Conservation (phyloP, 208 protist species). For the Phytomonas sp. region DNA sequence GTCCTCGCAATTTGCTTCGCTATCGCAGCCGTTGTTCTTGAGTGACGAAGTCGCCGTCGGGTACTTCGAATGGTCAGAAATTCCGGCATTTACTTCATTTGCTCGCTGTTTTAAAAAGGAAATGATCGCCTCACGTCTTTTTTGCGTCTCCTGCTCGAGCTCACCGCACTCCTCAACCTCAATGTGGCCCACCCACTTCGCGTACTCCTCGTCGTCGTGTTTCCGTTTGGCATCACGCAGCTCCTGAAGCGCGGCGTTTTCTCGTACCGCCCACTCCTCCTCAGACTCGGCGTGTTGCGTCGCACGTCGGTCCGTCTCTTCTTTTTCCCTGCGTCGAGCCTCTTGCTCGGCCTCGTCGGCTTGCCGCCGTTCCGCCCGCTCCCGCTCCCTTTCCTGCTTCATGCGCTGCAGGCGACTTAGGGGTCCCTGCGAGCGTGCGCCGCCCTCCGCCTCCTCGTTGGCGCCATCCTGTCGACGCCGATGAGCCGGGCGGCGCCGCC, state of each 20-base stretch:
- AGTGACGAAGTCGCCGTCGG: background rate
- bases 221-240: constrained; percentile 49
- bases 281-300: constrained; percentile 14
- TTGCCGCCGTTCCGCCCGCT: constrained; percentile 37
- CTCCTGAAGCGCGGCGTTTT: constrained; percentile 46
- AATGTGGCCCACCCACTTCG: constrained; percentile 51
- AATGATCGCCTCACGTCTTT: constrained; percentile 23
- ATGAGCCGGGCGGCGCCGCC: background rate
- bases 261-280: constrained; percentile 21
- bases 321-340: constrained; percentile 14
- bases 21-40: background rate
- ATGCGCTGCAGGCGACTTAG: constrained; percentile 53
- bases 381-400: constrained; percentile 48
- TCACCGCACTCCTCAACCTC: constrained; percentile 62
- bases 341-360: constrained; percentile 28
- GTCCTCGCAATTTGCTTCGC: background rate
- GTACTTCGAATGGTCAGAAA: constrained; percentile 11
- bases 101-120: constrained; percentile 26
- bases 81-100: constrained; percentile 14
- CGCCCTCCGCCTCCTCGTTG: background rate
- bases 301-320: background rate
- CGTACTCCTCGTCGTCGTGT: constrained; percentile 56
- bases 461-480: background rate
- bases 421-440: background rate
- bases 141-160: constrained; percentile 36